These are phyloP conservation scores for Malassezia sp. DNA, from an alignment of 1,284 basidiomycete genomes.

Conservation along the genomic window DNA sequence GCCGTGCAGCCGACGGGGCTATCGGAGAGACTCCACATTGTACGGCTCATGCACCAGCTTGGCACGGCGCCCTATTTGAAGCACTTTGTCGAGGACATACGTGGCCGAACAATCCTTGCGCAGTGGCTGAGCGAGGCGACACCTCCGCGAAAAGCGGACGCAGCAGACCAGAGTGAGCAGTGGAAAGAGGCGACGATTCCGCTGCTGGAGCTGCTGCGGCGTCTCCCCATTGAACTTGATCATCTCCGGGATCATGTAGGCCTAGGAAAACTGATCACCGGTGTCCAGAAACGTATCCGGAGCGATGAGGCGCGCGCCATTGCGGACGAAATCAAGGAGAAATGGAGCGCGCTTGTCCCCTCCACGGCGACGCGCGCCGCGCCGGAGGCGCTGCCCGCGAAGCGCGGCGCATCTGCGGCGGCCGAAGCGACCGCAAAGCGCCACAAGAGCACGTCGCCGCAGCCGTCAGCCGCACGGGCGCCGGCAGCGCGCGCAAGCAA, in stretches of 20 bases:
- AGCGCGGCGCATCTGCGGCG: neutral
- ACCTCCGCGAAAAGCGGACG: slow-evolving; percentile 15
- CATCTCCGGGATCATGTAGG: slow-evolving; percentile 30
- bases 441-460: neutral
- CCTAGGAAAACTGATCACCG: slow-evolving; percentile 26
- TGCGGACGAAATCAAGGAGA: slow-evolving; percentile 19
- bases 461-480: neutral
- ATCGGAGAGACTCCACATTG: slow-evolving; percentile 4
- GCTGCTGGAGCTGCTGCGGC: slow-evolving; percentile 21
- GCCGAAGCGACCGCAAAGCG: slow-evolving; percentile 4
- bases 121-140: slow-evolving; percentile 14
- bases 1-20: slow-evolving; percentile 5
- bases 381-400: slow-evolving; percentile 3
- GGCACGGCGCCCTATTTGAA: slow-evolving; percentile 7
- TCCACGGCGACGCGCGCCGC: neutral
- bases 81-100: slow-evolving; percentile 6
- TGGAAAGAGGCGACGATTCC: slow-evolving; percentile 23
- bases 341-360: slow-evolving; percentile 26
- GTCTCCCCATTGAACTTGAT: slow-evolving; percentile 18
- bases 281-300: slow-evolving; percentile 19
- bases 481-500: neutral
- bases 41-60: slow-evolving; percentile 2
- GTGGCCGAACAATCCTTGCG: slow-evolving; percentile 13
- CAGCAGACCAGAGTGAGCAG: slow-evolving; percentile 21
- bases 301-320: slow-evolving; percentile 17